Evolutionary conservation across 2,329 filamentous ascomycete genomes (phyloP).

Genomic region (Ophiocordyceps camponoti-leonardi): DNA sequence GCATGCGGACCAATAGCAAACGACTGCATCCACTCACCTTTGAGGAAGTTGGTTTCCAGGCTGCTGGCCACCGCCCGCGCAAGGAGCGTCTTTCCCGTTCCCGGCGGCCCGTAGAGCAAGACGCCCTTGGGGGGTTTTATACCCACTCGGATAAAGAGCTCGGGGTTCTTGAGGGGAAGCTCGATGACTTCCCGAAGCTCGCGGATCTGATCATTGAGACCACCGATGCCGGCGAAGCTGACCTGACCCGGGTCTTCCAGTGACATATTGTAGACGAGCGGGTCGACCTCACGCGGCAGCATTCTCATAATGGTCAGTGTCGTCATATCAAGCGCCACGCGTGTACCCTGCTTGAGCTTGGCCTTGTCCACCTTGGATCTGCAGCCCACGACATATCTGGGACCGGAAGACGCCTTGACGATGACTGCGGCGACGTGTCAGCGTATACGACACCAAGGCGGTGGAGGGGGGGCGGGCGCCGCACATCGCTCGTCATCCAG

Average conservation of each 20-base stretch:
- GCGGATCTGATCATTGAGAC: conserved; percentile 93
- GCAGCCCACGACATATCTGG: conserved; percentile 95
- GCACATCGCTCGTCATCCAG: conserved; percentile 95
- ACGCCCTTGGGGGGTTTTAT: conserved; percentile 99
- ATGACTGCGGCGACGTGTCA: conserved; percentile 48
- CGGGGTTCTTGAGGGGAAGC: conserved; percentile 93
- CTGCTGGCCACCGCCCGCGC: conserved; percentile 91
- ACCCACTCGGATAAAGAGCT: conserved; percentile 88
- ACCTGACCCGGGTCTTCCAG: conserved; percentile 94
- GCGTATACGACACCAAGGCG: background rate
- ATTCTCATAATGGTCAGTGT: conserved; percentile 99
- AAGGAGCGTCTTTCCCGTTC: conserved; percentile 89
- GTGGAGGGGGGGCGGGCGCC: conserved; percentile 12
- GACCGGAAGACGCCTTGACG: conserved; percentile 93
- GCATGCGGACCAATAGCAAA: background rate
- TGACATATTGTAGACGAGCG: conserved; percentile 99
- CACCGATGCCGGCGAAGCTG: conserved; percentile 94
- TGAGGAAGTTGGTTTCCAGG: conserved; percentile 94
- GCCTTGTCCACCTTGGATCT: conserved; percentile 94
- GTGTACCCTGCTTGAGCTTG: conserved; percentile 95
- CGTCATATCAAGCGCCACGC: conserved; percentile 96
- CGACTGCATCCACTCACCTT: conserved; percentile 43
- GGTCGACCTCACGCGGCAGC: conserved; percentile 95
- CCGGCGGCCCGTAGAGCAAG: conserved; percentile 84
- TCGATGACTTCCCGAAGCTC: conserved; percentile 97